phyloP scores from a whole-genome alignment of 163 green algal genomes.

The Trebouxia gelatinosa region DNA sequence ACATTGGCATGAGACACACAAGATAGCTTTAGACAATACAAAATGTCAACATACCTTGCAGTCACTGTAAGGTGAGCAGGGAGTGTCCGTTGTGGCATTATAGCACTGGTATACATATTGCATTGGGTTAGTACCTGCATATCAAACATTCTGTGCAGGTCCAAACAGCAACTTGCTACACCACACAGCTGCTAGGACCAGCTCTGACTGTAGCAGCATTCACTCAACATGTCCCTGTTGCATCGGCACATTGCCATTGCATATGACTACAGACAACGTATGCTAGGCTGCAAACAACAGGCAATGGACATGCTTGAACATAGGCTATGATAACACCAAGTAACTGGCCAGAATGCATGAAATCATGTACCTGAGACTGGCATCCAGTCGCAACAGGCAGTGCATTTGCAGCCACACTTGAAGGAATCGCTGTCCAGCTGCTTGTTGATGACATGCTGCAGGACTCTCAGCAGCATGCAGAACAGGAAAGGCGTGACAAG shows the following conservation, averaged over 20 bases:
- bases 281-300: not conserved
- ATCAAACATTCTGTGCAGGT: not conserved
- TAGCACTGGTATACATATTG: conserved; percentile 39
- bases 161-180: not conserved
- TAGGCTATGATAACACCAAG: not conserved
- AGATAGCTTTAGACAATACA: too few relatives aligned
- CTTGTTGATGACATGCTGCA: conserved; percentile 59
- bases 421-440: conserved; percentile 46
- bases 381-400: conserved; percentile 61
- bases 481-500: conserved; percentile 43
- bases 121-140: not conserved
- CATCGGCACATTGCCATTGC: not conserved
- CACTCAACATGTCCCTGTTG: not conserved
- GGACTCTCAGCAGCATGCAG: conserved; percentile 45
- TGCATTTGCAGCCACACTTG: conserved; percentile 58
- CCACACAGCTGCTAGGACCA: not conserved
- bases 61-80: conserved; percentile 61
- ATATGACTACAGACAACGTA: not conserved
- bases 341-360: too few relatives aligned
- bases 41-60: conserved; percentile 41
- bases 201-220: too few relatives aligned
- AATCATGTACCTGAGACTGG: not conserved
- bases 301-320: not conserved
- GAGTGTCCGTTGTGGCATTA: conserved; percentile 39
- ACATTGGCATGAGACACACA: too few relatives aligned